These are phyloP conservation scores for Colletotrichum limetticola DNA, from an alignment of 2,329 filamentous ascomycete genomes.

Conservation along the genomic window DNA sequence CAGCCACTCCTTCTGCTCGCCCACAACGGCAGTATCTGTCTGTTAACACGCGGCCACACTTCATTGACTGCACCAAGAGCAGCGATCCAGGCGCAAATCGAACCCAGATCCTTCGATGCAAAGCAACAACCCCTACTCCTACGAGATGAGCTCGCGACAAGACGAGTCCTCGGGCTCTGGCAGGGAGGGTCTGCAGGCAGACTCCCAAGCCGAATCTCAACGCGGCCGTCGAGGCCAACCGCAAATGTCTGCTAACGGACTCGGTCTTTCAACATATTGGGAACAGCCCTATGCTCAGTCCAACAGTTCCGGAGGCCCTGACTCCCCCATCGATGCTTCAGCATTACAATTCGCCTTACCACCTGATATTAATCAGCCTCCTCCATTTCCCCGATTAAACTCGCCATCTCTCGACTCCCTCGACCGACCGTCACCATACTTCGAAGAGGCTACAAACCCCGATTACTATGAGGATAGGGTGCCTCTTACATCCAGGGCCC, in stretches of 20 bases:
- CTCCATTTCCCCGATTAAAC: constrained; percentile 19
- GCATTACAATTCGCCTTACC: constrained; percentile 66
- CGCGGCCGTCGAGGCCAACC: constrained; percentile 20
- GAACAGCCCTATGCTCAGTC: constrained; percentile 56
- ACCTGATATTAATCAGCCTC: constrained; percentile 56
- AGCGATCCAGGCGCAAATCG: background rate
- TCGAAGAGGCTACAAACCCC: constrained; percentile 46
- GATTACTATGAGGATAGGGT: constrained; percentile 66
- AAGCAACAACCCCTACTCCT: constrained; percentile 8
- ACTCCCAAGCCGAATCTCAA: constrained; percentile 20
- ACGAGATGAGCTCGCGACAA: constrained; percentile 29
- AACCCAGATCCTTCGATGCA: background rate
- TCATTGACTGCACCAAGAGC: background rate
- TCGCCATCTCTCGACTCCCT: constrained; percentile 43
- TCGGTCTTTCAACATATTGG: constrained; percentile 64
- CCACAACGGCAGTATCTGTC: background rate
- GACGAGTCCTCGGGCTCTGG: constrained; percentile 7
- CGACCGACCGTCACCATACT: constrained; percentile 45
- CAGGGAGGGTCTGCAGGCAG: constrained; percentile 36
- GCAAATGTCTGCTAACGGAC: constrained; percentile 45
- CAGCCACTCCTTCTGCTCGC: background rate
- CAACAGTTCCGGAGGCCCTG: constrained; percentile 48
- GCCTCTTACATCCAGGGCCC: constrained; percentile 65
- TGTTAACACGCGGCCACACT: background rate
- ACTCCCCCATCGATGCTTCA: constrained; percentile 64